A percentile compares a stretch with the other conserved stretches of the same genome.
Evolutionary conservation across 768 basidiomycete species (phyloP).

Genomic region (Leccinellum albellum): DNA sequence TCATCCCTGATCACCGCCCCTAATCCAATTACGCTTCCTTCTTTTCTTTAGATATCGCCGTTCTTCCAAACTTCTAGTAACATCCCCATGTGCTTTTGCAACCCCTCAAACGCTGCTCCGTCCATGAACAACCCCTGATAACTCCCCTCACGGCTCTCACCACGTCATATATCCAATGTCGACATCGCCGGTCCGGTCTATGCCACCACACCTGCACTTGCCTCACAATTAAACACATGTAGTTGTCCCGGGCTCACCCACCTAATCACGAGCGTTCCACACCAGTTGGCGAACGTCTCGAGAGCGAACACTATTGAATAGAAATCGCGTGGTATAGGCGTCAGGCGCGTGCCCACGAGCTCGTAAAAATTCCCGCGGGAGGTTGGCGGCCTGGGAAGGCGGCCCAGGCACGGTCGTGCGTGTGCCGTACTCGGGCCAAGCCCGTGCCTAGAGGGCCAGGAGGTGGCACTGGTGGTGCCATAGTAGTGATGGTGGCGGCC

Average conservation of each 20-base stretch:
- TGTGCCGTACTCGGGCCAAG: background rate
- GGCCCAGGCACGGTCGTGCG: background rate
- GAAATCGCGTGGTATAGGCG: constrained; percentile 20
- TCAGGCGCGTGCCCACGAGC: constrained; percentile 22
- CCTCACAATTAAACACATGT: constrained; percentile 13
- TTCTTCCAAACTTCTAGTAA: constrained; percentile 31
- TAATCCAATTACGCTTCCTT: background rate
- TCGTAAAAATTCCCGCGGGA: constrained; percentile 27
- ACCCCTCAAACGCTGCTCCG: constrained; percentile 7
- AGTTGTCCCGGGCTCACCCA: constrained; percentile 14
- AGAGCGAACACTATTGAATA: constrained; percentile 6
- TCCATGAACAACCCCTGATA: constrained; percentile 13
- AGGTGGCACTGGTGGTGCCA: background rate
- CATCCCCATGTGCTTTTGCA: constrained; percentile 24
- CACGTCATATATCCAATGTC: constrained; percentile 28
- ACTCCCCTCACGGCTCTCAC: constrained; percentile 1
- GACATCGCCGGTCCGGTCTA: constrained; percentile 21
- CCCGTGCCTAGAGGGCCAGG: background rate
- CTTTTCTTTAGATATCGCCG: constrained; percentile 19
- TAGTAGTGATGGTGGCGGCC: background rate
- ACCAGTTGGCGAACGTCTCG: constrained; percentile 17
- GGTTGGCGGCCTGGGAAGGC: background rate
- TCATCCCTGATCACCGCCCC: constrained; percentile 4
- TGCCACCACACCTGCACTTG: constrained; percentile 20
- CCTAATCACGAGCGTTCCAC: constrained; percentile 25